phyloP scores from a whole-genome alignment of 1,139 yeast genomes.

The Yamadazyma pseudoaaseri region DNA sequence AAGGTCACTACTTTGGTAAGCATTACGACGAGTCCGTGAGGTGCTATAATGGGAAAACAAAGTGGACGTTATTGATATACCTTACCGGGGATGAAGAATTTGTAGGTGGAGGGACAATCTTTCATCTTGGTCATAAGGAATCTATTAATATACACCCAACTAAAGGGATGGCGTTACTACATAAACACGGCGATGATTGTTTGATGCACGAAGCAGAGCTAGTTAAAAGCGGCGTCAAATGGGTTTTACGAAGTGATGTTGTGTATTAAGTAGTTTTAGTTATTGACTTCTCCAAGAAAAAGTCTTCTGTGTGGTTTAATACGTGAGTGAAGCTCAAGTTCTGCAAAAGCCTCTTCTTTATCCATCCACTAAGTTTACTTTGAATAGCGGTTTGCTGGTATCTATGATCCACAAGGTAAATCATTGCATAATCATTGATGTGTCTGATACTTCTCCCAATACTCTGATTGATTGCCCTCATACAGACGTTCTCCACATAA shows the following conservation, averaged over 20 bases:
- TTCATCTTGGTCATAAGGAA: constrained; percentile 35
- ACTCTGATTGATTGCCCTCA: constrained; percentile 91
- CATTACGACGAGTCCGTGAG: constrained; percentile 63
- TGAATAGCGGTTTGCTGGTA: constrained; percentile 51
- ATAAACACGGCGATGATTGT: constrained; percentile 69
- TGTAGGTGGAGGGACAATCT: constrained; percentile 63
- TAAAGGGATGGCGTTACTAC: constrained; percentile 60
- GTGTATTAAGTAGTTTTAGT: constrained; percentile 24
- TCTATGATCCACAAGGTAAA: constrained; percentile 69
- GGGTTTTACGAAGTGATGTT: constrained; percentile 67
- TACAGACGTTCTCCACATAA: constrained; percentile 82
- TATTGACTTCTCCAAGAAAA: constrained; percentile 18
- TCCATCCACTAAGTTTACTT: constrained; percentile 77
- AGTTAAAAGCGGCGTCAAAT: constrained; percentile 55
- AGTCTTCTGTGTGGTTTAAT: constrained; percentile 22
- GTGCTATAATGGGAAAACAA: constrained; percentile 36
- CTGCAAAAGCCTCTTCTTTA: constrained; percentile 40
- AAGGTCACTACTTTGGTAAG: constrained; percentile 62
- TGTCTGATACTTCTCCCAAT: constrained; percentile 93
- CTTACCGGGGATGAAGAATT: constrained; percentile 59
- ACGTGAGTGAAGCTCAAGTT: constrained; percentile 12
- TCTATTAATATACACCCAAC: constrained; percentile 45
- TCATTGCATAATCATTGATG: constrained; percentile 73
- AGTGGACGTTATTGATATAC: constrained; percentile 62
- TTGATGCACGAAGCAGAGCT: constrained; percentile 58